Evolutionary conservation across 306 rosid genomes (phyloP).

Genomic region (Coriaria nepalensis): DNA sequence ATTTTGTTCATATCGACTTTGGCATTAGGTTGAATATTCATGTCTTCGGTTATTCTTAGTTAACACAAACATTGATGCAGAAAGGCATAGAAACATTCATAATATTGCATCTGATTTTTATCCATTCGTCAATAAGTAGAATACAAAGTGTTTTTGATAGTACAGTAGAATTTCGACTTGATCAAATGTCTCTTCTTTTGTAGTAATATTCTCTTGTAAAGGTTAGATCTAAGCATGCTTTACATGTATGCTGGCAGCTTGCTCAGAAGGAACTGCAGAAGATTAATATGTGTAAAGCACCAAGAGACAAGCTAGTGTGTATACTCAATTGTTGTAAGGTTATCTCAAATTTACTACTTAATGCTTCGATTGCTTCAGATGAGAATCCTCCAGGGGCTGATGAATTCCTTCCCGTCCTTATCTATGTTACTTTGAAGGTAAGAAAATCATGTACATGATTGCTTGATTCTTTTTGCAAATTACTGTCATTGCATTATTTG

Average conservation of each 20-base stretch:
- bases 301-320: constrained; percentile 92
- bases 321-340: constrained; percentile 94
- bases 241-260: constrained; percentile 46
- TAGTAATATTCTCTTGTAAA: constrained; percentile 3
- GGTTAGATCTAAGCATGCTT: constrained; percentile 14
- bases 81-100: no score
- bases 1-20: no score
- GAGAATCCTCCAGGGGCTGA: constrained; percentile 89
- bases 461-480: constrained; percentile 1
- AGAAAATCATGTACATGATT: constrained; percentile 6
- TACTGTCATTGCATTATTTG: no score
- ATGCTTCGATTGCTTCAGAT: constrained; percentile 80
- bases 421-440: constrained; percentile 80
- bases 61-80: no score
- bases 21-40: no score
- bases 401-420: constrained; percentile 95
- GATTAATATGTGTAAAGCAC: constrained; percentile 97
- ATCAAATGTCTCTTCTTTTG: not conserved
- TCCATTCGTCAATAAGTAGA: no score
- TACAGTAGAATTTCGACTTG: no score
- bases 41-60: no score
- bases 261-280: constrained; percentile 94
- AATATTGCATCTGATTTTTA: no score
- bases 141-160: no score
- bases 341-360: constrained; percentile 67